phyloP scores from a whole-genome alignment of 139 green algal species.

The Asterochloris sp. region DNA sequence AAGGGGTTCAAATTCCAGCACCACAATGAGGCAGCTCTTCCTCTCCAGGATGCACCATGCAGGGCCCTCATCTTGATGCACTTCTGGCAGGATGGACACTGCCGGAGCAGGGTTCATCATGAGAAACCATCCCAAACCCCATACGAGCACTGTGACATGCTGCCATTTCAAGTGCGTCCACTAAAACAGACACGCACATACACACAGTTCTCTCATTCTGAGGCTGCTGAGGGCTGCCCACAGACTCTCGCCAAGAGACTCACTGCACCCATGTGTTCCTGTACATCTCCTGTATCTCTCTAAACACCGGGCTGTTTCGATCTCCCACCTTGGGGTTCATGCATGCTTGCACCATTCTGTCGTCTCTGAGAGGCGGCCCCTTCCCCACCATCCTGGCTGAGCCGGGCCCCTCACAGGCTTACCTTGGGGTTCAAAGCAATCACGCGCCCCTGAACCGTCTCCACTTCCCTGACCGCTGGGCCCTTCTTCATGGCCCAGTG shows the following conservation, averaged over 20 bases:
- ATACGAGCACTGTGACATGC: background rate
- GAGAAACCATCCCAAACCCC: background rate
- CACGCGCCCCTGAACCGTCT: conserved; percentile 42
- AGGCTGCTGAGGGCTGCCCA: background rate
- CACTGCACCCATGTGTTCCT: background rate
- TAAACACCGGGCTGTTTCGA: background rate
- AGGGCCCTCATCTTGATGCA: background rate
- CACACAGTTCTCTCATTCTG: background rate
- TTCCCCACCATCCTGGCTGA: background rate
- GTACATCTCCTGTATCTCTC: background rate
- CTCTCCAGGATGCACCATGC: background rate
- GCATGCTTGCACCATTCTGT: background rate
- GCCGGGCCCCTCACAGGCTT: background rate
- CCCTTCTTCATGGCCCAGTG: conserved; percentile 30
- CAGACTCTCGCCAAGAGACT: background rate
- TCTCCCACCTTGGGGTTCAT: background rate
- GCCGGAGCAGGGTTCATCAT: background rate
- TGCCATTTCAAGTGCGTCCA: background rate
- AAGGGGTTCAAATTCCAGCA: background rate
- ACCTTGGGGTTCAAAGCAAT: conserved; percentile 46
- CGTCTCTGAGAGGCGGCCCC: background rate
- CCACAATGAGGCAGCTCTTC: background rate
- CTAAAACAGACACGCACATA: background rate
- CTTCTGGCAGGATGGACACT: background rate
- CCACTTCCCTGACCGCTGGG: conserved; percentile 16